These are phyloP conservation scores for Annulohypoxylon bovei DNA, from an alignment of 495 filamentous ascomycete species.

Conservation along the genomic window DNA sequence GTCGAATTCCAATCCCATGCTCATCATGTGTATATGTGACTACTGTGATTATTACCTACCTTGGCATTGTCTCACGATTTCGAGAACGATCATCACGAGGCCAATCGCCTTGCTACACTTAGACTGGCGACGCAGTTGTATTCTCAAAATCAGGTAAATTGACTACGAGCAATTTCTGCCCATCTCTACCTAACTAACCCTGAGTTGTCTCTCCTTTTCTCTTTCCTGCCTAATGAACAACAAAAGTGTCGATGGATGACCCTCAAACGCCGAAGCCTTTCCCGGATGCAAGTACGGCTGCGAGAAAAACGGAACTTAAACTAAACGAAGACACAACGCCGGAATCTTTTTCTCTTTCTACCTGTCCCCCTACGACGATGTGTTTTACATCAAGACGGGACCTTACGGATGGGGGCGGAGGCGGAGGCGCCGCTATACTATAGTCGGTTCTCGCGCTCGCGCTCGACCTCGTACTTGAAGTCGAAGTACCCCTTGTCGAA, in stretches of 20 bases:
- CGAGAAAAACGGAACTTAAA: constrained; percentile 12
- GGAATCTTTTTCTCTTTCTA: constrained; percentile 16
- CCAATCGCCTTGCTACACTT: neutral
- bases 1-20: no score
- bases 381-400: neutral
- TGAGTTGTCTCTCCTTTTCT: constrained; percentile 27
- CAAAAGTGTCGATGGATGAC: constrained; percentile 17
- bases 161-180: constrained; percentile 40
- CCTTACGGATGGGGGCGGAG: neutral
- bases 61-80: neutral
- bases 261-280: constrained; percentile 46
- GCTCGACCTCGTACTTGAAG: constrained; percentile 98
- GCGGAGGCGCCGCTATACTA: constrained; percentile 21
- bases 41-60: neutral
- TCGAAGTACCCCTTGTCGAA: constrained; percentile 99
- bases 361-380: neutral
- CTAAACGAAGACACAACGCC: constrained; percentile 35
- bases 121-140: neutral
- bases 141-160: constrained; percentile 37
- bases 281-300: constrained; percentile 43
- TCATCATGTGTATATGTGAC: no score
- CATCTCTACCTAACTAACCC: constrained; percentile 27
- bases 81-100: neutral
- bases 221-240: constrained; percentile 40
- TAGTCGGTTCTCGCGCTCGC: constrained; percentile 58